Evolutionary conservation across 2,329 filamentous ascomycete species (phyloP), one percentile per base, ranked within the genome.

Genomic region (Erysiphe pulchra): DNA sequence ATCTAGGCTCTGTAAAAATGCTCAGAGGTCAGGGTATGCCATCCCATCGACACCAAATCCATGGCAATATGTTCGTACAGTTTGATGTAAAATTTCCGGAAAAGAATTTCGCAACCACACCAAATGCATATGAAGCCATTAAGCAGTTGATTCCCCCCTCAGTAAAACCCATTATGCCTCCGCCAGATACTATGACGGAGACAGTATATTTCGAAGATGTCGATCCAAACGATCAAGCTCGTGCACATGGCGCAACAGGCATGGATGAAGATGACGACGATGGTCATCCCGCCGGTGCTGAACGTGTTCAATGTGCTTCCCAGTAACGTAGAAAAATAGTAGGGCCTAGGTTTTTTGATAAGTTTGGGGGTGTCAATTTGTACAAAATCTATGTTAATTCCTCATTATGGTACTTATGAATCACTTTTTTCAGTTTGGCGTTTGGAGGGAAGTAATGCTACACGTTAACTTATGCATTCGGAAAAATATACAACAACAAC

Each of bases 1-100:
- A 49, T 28, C 36, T 47, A 93, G 90, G 82, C 54, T 70, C 83
- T 53, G 73, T 95, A 61, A 95, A 94, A 69, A 80, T 93, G 63
- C 78, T 98, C 57, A 82, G 83, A 53, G 86, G 85, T 52, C 90
- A 98, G 65, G 90, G 90, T 61, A 98, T 98, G 90, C 90, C 90
- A 38, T 92, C 90, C 4, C 80, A 75, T 63, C 77, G 90, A 56
- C 90, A 95, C 63, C 90, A 98, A 69, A 82, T 95, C 63, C 77
- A 73, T 59, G 90, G 90, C 57, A 94, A 98, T 66, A 70, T 98
- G 55, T 98, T 90, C 68, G 85, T 98, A 58, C 84, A 92, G 60
- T 98, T 98, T 67, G 78, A 82, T 57, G 85, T 98, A 65, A 93
- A 92, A 66, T 95, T 98, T 72, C 90, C 90, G 43, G 78, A 82